Evolutionary conservation across 176 grass and related monocot genomes (phyloP).

Genomic region (Lolium perenne): DNA sequence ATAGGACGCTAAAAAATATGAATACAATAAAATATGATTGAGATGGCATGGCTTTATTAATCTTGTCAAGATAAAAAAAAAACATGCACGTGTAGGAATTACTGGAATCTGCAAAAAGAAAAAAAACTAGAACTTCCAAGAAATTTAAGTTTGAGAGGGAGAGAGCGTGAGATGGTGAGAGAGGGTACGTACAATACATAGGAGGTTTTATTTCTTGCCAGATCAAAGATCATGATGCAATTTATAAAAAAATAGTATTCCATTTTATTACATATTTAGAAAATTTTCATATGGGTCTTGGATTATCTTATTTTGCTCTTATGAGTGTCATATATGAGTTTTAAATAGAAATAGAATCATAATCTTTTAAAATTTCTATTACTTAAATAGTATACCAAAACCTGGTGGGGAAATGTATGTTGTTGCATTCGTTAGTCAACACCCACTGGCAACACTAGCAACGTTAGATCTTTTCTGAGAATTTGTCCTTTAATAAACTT

Average conservation of each 20-base stretch:
- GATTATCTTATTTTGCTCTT: not conserved
- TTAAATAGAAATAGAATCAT: not conserved
- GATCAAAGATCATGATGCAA: not conserved
- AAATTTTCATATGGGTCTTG: not conserved
- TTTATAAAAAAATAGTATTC: not conserved
- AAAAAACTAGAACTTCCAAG: no score
- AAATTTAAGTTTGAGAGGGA: no score
- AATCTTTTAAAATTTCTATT: not conserved
- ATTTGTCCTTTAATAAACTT: not conserved
- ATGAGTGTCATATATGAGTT: not conserved
- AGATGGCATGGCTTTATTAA: no score
- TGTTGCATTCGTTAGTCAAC: not conserved
- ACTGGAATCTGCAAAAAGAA: no score
- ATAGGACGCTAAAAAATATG: not conserved
- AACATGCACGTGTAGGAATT: no score
- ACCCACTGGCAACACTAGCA: not conserved
- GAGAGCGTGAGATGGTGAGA: no score
- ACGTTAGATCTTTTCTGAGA: not conserved
- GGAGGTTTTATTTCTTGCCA: no score
- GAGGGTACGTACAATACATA: no score
- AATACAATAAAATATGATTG: no score
- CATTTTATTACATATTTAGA: not conserved
- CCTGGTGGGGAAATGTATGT: not conserved
- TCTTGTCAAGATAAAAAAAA: no score
- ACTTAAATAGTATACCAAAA: not conserved